phyloP scores from a whole-genome alignment of 306 rosid genomes.

The Cyclanthera cordifolia region DNA sequence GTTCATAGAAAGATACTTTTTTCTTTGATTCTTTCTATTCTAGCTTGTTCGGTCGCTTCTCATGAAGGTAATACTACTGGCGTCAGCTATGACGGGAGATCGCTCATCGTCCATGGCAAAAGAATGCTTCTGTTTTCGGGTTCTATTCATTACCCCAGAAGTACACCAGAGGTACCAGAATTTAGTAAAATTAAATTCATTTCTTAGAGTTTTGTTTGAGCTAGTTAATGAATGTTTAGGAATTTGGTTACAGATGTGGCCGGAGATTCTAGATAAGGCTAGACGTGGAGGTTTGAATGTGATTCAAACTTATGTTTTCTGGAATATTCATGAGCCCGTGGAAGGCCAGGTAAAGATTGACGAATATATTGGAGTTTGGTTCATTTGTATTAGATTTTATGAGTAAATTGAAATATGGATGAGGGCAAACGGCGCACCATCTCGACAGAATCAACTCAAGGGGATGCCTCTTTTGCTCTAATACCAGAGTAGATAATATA shows the following conservation, averaged over 20 bases:
- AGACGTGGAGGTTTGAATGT: slow-evolving; percentile 70
- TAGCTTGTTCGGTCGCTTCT: not conserved
- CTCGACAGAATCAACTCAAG: too few relatives aligned
- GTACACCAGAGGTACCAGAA: slow-evolving; percentile 47
- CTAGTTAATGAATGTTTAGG: not conserved
- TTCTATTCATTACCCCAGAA: slow-evolving; percentile 74
- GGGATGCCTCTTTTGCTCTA: too few relatives aligned
- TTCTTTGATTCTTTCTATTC: not conserved
- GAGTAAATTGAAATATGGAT: too few relatives aligned
- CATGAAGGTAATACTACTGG: slow-evolving; percentile 7
- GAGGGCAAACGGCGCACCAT: too few relatives aligned
- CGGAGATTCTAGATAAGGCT: slow-evolving; percentile 47
- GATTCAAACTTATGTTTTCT: slow-evolving; percentile 82
- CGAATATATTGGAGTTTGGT: not conserved
- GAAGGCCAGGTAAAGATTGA: slow-evolving; percentile 42
- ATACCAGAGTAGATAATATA: too few relatives aligned
- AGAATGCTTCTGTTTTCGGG: slow-evolving; percentile 67
- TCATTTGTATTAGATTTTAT: too few relatives aligned
- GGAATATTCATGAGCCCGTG: slow-evolving; percentile 76
- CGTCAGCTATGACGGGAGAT: slow-evolving; percentile 57
- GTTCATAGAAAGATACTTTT: not conserved
- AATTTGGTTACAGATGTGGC: slow-evolving; percentile 59
- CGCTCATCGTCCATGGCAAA: slow-evolving; percentile 49
- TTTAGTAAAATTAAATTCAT: too few relatives aligned
- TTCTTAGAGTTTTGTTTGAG: not conserved